A percentile compares a stretch with the other conserved stretches of the same genome.
Evolutionary conservation across 78 protist genomes (phyloP).

Genomic region (Goniomonas avonlea): DNA sequence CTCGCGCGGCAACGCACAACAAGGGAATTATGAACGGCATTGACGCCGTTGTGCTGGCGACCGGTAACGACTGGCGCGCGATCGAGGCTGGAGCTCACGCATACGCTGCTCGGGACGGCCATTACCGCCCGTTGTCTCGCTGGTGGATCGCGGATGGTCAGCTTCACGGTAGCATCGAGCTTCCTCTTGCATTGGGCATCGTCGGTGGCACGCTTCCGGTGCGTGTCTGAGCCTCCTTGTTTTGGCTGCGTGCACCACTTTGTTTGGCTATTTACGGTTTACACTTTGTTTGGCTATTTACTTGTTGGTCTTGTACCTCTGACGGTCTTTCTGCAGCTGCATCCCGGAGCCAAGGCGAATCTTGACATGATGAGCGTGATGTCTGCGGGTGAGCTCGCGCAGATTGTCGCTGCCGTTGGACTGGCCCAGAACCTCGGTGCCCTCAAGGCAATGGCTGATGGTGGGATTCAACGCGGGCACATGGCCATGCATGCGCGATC

Average conservation of each 20-base stretch:
- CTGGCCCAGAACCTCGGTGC: constrained; percentile 45
- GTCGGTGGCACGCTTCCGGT: constrained; percentile 14
- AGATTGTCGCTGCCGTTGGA: constrained; percentile 38
- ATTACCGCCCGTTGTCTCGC: neutral
- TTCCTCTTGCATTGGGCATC: constrained; percentile 7
- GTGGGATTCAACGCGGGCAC: constrained; percentile 44
- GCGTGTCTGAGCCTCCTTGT: too few relatives aligned
- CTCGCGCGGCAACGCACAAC: constrained; percentile 23
- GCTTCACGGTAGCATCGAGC: constrained; percentile 2
- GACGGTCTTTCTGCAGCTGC: too few relatives aligned
- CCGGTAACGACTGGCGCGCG: constrained; percentile 44
- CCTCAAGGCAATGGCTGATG: constrained; percentile 14
- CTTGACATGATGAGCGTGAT: too few relatives aligned
- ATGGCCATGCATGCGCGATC: constrained; percentile 29
- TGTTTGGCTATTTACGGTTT: too few relatives aligned
- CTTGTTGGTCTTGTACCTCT: too few relatives aligned
- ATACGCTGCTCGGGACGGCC: neutral
- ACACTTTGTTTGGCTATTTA: too few relatives aligned
- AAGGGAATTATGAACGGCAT: constrained; percentile 47
- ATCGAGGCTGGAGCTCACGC: constrained; percentile 27
- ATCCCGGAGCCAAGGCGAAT: too few relatives aligned
- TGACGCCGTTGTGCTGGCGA: constrained; percentile 39
- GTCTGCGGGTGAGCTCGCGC: neutral
- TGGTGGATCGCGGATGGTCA: neutral
- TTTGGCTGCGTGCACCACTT: too few relatives aligned